Evolutionary conservation across 2,329 filamentous ascomycete genomes (phyloP).

Genomic region (Leptodontidium sp.): DNA sequence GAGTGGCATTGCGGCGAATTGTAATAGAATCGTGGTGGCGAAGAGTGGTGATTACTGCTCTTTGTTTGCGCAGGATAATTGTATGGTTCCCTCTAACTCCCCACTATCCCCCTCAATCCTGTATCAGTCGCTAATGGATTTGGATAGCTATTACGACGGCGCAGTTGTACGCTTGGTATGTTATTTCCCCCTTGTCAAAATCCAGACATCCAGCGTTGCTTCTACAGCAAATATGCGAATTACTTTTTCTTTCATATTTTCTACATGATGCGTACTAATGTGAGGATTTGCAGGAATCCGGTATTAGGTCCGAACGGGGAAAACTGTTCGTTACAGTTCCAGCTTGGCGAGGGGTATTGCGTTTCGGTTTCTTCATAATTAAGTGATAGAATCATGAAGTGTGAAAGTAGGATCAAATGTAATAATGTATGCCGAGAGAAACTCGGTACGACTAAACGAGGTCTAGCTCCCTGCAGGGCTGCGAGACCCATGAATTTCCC

Average conservation of each 20-base stretch:
- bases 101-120: too few relatives aligned
- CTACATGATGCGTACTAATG: too few relatives aligned
- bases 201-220: too few relatives aligned
- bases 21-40: neutral
- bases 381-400: too few relatives aligned
- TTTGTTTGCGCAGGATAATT: neutral
- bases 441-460: too few relatives aligned
- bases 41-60: neutral
- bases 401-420: too few relatives aligned
- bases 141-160: neutral
- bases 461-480: too few relatives aligned
- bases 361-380: slow-evolving; percentile 4
- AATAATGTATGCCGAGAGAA: too few relatives aligned
- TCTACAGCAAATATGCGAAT: too few relatives aligned
- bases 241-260: too few relatives aligned
- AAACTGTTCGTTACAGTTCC: slow-evolving; percentile 7
- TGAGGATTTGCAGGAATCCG: neutral
- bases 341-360: slow-evolving; percentile 10
- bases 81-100: neutral
- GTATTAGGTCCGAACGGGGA: neutral
- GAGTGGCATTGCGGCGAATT: neutral
- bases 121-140: neutral
- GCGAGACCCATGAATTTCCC: too few relatives aligned
- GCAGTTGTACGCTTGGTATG: neutral
- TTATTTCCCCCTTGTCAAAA: too few relatives aligned